Conservation (phyloP, 441 rosid species). For the Capsella rubella region DNA sequence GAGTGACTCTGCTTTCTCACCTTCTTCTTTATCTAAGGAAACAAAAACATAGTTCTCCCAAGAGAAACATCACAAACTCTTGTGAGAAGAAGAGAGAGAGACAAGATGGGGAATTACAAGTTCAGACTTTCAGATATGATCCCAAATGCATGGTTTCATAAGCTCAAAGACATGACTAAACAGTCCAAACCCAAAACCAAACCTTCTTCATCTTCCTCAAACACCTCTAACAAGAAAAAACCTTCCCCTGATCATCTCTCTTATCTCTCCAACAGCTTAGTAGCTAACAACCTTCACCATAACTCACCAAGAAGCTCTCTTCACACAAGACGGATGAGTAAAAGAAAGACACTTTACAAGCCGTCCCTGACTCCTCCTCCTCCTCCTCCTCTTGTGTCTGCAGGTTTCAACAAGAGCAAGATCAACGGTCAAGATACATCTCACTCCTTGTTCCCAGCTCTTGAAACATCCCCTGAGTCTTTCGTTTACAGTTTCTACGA, state of each 20-base stretch:
- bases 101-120: conserved; percentile 59
- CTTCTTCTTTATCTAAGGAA: conserved; percentile 13
- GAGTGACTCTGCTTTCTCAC: conserved; percentile 17
- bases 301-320: conserved; percentile 51
- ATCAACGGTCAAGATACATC: conserved; percentile 47
- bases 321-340: conserved; percentile 49
- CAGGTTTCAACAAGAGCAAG: conserved; percentile 30
- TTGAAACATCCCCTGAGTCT: conserved; percentile 48
- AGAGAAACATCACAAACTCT: conserved; percentile 22
- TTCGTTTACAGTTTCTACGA: conserved; percentile 41
- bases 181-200: conserved; percentile 42
- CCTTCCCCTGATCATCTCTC: conserved; percentile 43
- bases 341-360: conserved; percentile 67
- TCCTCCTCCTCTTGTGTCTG: conserved; percentile 41
- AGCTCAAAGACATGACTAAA: conserved; percentile 64
- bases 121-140: conserved; percentile 73
- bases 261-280: conserved; percentile 41
- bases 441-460: conserved; percentile 41
- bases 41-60: conserved; percentile 14
- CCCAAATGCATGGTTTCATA: conserved; percentile 71
- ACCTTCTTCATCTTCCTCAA: conserved; percentile 36
- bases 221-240: conserved; percentile 33
- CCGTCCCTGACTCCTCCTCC: conserved; percentile 52
- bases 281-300: conserved; percentile 45
- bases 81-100: conserved; percentile 16